These are phyloP conservation scores for Salix purpurea DNA, from an alignment of 345 rosid species.

Conservation along the genomic window DNA sequence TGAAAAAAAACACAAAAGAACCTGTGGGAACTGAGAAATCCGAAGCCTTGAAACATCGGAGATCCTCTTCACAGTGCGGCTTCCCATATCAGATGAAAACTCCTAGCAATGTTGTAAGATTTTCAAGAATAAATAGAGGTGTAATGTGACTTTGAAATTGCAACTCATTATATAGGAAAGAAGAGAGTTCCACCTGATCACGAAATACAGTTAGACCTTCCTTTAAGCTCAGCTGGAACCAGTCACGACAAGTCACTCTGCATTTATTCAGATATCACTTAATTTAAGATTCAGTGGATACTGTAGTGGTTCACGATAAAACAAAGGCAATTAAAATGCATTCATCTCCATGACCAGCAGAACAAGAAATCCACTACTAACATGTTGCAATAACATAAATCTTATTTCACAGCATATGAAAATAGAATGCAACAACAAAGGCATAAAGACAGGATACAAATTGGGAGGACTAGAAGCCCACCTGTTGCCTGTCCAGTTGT, in stretches of 20 bases:
- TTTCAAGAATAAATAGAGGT: not conserved
- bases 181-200: constrained; percentile 61
- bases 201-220: constrained; percentile 99
- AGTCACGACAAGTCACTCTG: constrained; percentile 99
- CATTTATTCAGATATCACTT: constrained; percentile 15
- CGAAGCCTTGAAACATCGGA: constrained; percentile 91
- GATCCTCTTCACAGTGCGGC: constrained; percentile 92
- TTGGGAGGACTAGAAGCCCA: constrained; percentile 26
- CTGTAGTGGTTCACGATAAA: not conserved
- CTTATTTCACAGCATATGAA: not conserved
- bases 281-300: constrained; percentile 1
- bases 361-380: not conserved
- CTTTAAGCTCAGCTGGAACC: constrained; percentile 99
- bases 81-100: constrained; percentile 99
- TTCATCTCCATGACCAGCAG: not conserved
- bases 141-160: not conserved
- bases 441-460: not conserved
- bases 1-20: constrained; percentile 20
- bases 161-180: constrained; percentile 1
- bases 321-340: not conserved
- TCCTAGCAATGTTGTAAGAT: constrained; percentile 43
- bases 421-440: not conserved
- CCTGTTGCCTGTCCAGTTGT: constrained; percentile 99
- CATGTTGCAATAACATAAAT: not conserved
- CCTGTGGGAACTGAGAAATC: constrained; percentile 89